Base-by-base conservation (phyloP, 192 early-diverging fungal genomes). In the Dissophora ornata region DNA sequence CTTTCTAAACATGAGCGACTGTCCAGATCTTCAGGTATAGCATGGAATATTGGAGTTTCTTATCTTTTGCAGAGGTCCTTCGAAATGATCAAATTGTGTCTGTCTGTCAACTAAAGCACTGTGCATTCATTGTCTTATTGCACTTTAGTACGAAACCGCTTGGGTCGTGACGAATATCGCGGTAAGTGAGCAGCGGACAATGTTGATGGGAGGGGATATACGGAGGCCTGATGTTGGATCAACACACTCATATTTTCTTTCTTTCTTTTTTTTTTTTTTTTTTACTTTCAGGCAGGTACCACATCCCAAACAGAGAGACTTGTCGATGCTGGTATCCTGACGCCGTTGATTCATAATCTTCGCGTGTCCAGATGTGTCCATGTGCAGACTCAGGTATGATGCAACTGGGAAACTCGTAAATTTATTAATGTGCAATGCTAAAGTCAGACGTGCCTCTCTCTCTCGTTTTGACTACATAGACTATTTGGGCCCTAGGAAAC, bases 101-200 rank as follows among this genome's bases (percentile, higher is more conserved):
- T n/a, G n/a, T n/a, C n/a, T n/a, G n/a, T n/a, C n/a, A n/a, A n/a
- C n/a, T n/a, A n/a, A n/a, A n/a, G n/a, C n/a, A n/a, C n/a, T n/a
- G n/a, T n/a, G n/a, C n/a, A 33, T 22, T 28, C 4, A 16, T 30
- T 49, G 25, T 7, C 18, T 57, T 41, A 41, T 47, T 24, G 0
- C 36, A 6, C 16, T 24, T 28, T 52, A 77, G 71, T 77, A 77
- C 58, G 71, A 77, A 25, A 77, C 71, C 1, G 71, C 71, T 1
- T 77, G 71, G 71, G 71, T 77, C 25, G 71, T 77, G 26, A 77
- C 71, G 16, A 77, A 77, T 36, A 77, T 77, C 47, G 71, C 71
- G n/a, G 71, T 77, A 77, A 53, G 71, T 63, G 16, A 29, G n/a
- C n/a, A n/a, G n/a, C n/a, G n/a, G n/a, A n/a, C n/a, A n/a, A n/a